Evolutionary conservation across 495 filamentous ascomycete genomes (phyloP), one percentile per base, ranked within the genome.

Genomic region (Daldinia bambusicola): DNA sequence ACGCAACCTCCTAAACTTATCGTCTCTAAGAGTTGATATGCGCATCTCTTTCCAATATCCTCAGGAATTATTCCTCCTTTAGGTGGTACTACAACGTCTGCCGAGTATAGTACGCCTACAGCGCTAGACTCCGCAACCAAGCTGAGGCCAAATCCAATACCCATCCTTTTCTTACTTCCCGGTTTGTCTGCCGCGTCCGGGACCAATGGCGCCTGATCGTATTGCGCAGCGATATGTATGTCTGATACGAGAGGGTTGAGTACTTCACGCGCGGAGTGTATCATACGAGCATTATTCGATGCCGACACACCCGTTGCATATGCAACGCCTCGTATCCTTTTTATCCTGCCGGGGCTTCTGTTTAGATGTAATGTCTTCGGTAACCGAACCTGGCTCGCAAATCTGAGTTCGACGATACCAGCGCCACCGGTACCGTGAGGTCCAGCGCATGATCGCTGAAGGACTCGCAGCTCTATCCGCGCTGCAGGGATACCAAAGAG

Each of bases 351-450:
- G 0, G 93, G 86, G n/a, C 77, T 81, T 6, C 84, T 77, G 75
- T 95, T 93, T 74, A 98, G 85, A 78, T 99, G 95, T 76, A 99
- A 83, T 50, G 96, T 98, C 83, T 95, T 97, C 13, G 96, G 94
- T 43, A 98, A 82, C 41, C 95, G 89, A 9, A 98, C 88, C 80
- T 99, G 95, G 70, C 93, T 92, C 14, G 89, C 93, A 76, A 99
- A 98, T 20, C 92, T 84, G 59, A 99, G 81, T 80, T 97, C 94
- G 10, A 98, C 95, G 45, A 97, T 88, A 50, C 95, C 95, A n/a
- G 89, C 92, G 43, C 93, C 93, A 13, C 93, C 93, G 51, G 83
- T 86, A 3, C 93, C 93, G 55, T 86, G 85, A 2, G 85, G 83
- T 0, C 92, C 92, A 0, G 89, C 82, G 75, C 93, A 96, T 2